Base-by-base conservation (phyloP, 1,139 yeast species). In the Candida albicans region DNA sequence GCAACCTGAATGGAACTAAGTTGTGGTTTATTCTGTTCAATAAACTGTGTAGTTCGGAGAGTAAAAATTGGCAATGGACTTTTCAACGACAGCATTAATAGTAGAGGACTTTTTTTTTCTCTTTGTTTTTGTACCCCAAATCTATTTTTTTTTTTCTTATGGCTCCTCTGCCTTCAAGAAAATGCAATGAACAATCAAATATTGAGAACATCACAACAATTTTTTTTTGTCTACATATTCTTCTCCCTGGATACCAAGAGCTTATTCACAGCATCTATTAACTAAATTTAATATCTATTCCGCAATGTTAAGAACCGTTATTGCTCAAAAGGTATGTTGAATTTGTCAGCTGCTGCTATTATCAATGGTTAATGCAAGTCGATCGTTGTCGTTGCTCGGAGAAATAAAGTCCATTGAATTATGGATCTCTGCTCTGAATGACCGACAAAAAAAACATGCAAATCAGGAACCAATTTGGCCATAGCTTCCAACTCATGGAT, bases 231-330 rank as follows among this genome's bases (percentile, higher is more conserved):
- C 31, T 32, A 27, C 33, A 37, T 36, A 34, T 30, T 29, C 36
- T 33, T 26, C 35, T 27, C 30, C 33, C 25, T 40, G 18, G 9
- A 8, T n/a, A 3, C 7, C 29, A 22, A 22, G 13, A 22, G 29
- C 18, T 39, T 29, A 25, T n/a, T 31, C 37, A 26, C 13, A 14
- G 15, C 13, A 9, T 10, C 14, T 27, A 35, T 35, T 32, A 35
- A 35, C 10, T 22, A 39, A 30, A 36, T 11, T 37, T 30, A 5
- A 31, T 37, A 31, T 13, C 34, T 37, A 34, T 35, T 37, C 35
- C 46, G 54, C 45, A 47, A 61, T 61, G 66, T 58, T 61, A 51
- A 61, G 62, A 59, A 48, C 65, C 46, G 50, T 59, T 50, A 50
- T 57, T 54, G 57, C 58, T 35, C 62, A 53, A 52, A 61, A 57